Conservation (phyloP, 495 filamentous ascomycete genomes). For the Hypoxylon trugodes region DNA sequence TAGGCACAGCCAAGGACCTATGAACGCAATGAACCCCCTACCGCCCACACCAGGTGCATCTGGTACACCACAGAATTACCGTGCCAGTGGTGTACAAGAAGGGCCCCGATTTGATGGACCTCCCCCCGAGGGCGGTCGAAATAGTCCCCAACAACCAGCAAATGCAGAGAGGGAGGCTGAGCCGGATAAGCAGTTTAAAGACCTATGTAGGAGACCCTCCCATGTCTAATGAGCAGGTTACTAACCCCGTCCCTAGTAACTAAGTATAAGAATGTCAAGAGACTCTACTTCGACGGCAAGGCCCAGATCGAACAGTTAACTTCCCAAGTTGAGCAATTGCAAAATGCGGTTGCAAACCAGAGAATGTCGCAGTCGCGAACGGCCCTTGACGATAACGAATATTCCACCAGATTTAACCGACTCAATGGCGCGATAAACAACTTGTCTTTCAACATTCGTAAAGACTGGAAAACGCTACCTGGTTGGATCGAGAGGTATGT, state of each 20-base stretch:
- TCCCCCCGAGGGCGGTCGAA: constrained; percentile 61
- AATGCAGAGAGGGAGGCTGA: constrained; percentile 62
- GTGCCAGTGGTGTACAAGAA: constrained; percentile 47
- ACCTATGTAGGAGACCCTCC: constrained; percentile 66
- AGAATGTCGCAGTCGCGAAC: constrained; percentile 93
- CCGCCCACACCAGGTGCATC: constrained; percentile 50
- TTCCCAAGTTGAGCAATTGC: constrained; percentile 89
- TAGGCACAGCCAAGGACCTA: constrained; percentile 57
- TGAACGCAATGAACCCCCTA: constrained; percentile 50
- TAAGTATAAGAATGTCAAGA: constrained; percentile 98
- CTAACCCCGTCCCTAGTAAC: constrained; percentile 63
- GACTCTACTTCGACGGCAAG: constrained; percentile 95
- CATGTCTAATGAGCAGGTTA: neutral
- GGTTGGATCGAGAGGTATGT: constrained; percentile 78
- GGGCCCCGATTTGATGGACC: constrained; percentile 51
- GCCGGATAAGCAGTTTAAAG: constrained; percentile 65
- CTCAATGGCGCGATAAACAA: constrained; percentile 96
- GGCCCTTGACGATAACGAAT: constrained; percentile 95
- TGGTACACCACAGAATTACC: constrained; percentile 48
- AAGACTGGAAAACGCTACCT: constrained; percentile 86
- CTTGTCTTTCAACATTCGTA: constrained; percentile 91
- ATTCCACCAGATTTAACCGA: constrained; percentile 86
- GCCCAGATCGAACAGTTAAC: constrained; percentile 86
- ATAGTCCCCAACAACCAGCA: constrained; percentile 66
- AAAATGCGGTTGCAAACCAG: constrained; percentile 96